phyloP scores from a whole-genome alignment of 2,329 filamentous ascomycete genomes.

The Aspergillus ochraceoroseus region DNA sequence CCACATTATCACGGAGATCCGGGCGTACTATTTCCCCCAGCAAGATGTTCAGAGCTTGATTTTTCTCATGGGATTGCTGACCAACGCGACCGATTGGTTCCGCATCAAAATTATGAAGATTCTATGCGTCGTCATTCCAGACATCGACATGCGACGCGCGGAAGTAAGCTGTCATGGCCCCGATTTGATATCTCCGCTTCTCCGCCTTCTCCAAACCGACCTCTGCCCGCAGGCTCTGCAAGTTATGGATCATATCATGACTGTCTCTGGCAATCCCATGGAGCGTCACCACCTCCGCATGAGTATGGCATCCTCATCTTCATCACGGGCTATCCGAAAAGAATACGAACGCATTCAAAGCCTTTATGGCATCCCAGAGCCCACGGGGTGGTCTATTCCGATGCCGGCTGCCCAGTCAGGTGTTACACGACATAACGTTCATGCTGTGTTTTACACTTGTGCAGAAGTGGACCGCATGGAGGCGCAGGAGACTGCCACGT shows the following conservation, averaged over 20 bases:
- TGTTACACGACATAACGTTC: slow-evolving; percentile 82
- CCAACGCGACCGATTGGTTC: slow-evolving; percentile 83
- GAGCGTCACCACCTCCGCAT: slow-evolving; percentile 93
- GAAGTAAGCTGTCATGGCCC: slow-evolving; percentile 88
- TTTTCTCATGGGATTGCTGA: slow-evolving; percentile 85
- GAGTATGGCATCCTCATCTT: slow-evolving; percentile 85
- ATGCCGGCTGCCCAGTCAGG: slow-evolving; percentile 85
- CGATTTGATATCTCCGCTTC: slow-evolving; percentile 86
- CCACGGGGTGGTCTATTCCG: slow-evolving; percentile 93
- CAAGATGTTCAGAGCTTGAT: slow-evolving; percentile 81
- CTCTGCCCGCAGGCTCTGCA: slow-evolving; percentile 88
- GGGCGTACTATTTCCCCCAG: slow-evolving; percentile 71
- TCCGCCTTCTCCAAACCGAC: slow-evolving; percentile 85
- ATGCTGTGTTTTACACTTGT: slow-evolving; percentile 93
- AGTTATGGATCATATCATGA: slow-evolving; percentile 92
- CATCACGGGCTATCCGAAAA: slow-evolving; percentile 79
- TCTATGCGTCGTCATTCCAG: slow-evolving; percentile 75
- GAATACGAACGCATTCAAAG: slow-evolving; percentile 94
- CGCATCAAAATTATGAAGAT: slow-evolving; percentile 91
- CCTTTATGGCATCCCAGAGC: slow-evolving; percentile 92
- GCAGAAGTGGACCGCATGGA: slow-evolving; percentile 61
- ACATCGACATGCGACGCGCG: slow-evolving; percentile 86
- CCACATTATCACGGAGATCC: slow-evolving; percentile 68
- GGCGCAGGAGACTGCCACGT: slow-evolving; percentile 60
- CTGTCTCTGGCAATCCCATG: slow-evolving; percentile 84